phyloP scores from a whole-genome alignment of 1,284 basidiomycete species.

The Malassezia equina region DNA sequence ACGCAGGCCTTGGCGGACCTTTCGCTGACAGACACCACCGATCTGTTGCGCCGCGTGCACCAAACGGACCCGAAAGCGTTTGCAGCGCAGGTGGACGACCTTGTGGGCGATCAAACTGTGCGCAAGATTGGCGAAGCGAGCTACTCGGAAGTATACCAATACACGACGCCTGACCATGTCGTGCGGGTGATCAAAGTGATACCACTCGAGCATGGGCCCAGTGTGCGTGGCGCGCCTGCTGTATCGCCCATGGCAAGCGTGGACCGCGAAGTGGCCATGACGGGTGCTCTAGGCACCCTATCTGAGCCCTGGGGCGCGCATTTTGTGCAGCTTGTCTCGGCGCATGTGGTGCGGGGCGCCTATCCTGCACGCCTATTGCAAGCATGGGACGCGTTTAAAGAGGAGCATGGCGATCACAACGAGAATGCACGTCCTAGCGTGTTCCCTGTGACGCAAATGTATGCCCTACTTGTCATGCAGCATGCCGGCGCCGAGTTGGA shows the following conservation, averaged over 20 bases:
- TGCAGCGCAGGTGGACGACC: slow-evolving; percentile 2
- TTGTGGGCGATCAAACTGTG: slow-evolving; percentile 3
- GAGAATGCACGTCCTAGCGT: slow-evolving; percentile 74
- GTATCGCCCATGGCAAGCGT: slow-evolving; percentile 17
- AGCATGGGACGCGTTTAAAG: slow-evolving; percentile 75
- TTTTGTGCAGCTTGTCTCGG: slow-evolving; percentile 46
- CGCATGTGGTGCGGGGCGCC: slow-evolving; percentile 70
- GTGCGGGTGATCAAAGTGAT: slow-evolving; percentile 79
- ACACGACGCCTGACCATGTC: neutral
- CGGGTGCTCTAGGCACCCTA: slow-evolving; percentile 19
- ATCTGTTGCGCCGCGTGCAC: slow-evolving; percentile 16
- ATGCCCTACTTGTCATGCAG: slow-evolving; percentile 74
- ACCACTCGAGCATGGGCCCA: slow-evolving; percentile 51
- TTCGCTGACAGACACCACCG: neutral
- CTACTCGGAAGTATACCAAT: slow-evolving; percentile 85
- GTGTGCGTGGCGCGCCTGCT: slow-evolving; percentile 16
- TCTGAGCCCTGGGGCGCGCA: slow-evolving; percentile 11
- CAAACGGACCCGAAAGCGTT: slow-evolving; percentile 16
- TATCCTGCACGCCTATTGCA: slow-evolving; percentile 70
- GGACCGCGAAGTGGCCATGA: slow-evolving; percentile 49
- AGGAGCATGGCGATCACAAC: slow-evolving; percentile 55
- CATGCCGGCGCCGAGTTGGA: slow-evolving; percentile 86
- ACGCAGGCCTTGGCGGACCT: neutral
- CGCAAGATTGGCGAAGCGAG: slow-evolving; percentile 88
- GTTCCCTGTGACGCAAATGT: slow-evolving; percentile 65